Base-by-base conservation (phyloP, 371 early-diverging fungal species). In the Mortierella sp. region DNA sequence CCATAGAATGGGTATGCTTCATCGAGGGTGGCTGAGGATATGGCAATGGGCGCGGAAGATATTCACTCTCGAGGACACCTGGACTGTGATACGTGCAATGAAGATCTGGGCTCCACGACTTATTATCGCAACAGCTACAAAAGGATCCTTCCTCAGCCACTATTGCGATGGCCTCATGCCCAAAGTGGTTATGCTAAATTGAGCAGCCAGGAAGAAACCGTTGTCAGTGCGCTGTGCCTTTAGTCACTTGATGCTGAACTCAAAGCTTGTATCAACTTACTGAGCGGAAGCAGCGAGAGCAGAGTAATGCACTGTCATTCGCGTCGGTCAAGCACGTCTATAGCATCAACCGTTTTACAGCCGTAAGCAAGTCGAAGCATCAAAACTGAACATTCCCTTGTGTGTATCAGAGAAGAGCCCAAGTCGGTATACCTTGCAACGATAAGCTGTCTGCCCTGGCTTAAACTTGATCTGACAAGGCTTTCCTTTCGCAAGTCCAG, bases 261-360 rank as follows among this genome's bases (percentile, higher is more conserved):
- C 12, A 26, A 48, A 5, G 24, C 19, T 24, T 24, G 12, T 24
- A 12, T 37, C 11, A 0, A 24, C 64, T 61, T 72, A 72, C 72
- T 12, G 72, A 72, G 24, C 66, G 72, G 54, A 72, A 72, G 54
- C 72, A 72, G 7, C 72, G 61, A 17, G 30, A 56, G 32, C 72
- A 72, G 4, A 72, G 56, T 1, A 53, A 53, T 5, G 54, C 50
- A 12, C 37, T n/a, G 1, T 47, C 19, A 8, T 50, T 39, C 14
- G 19, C 24, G 8, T 28, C 55, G 0, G 19, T 42, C 17, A 50
- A 37, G 24, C 72, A 72, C 4, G 66, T 48, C 72, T 72, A 50
- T 41, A 14, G 39, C 28, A n/a, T n/a, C n/a, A n/a, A n/a, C n/a
- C n/a, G n/a, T n/a, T n/a, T n/a, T n/a, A n/a, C n/a, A n/a, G n/a